phyloP scores from a whole-genome alignment of 2,329 filamentous ascomycete genomes.

The Microthyrium microscopicum region DNA sequence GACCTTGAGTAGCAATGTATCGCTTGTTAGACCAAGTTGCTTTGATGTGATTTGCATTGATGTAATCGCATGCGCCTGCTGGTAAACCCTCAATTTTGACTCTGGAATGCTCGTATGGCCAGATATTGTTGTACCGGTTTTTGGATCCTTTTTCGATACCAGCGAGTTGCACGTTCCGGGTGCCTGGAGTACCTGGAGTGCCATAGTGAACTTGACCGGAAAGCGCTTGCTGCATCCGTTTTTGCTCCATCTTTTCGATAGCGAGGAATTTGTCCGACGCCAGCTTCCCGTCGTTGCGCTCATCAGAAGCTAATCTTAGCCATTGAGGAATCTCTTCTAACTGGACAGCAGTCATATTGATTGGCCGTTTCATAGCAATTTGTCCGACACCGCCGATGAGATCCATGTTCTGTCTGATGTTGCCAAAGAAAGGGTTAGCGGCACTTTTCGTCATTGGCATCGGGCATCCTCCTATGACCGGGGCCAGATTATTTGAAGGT shows the following conservation, averaged over 20 bases:
- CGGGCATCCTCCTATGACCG: conserved; percentile 77
- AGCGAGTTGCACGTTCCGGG: conserved; percentile 52
- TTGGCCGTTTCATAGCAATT: conserved; percentile 43
- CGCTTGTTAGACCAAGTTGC: conserved; percentile 69
- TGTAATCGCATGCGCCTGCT: conserved; percentile 67
- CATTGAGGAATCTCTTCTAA: conserved; percentile 51
- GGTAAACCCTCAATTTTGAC: conserved; percentile 59
- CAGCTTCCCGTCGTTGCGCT: conserved; percentile 55
- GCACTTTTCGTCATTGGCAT: conserved; percentile 55
- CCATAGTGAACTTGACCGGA: conserved; percentile 43
- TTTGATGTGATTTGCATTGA: conserved; percentile 82
- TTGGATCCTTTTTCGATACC: conserved; percentile 90
- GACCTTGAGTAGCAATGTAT: conserved; percentile 92
- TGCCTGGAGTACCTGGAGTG: conserved; percentile 23
- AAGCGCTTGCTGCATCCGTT: conserved; percentile 77
- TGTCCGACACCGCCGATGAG: conserved; percentile 85
- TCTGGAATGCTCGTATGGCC: conserved; percentile 85
- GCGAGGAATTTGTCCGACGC: conserved; percentile 71
- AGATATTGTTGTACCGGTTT: conserved; percentile 95
- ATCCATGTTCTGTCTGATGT: conserved; percentile 94
- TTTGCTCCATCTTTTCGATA: conserved; percentile 73
- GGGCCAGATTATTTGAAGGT: conserved; percentile 37
- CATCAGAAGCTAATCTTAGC: conserved; percentile 53
- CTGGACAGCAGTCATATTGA: conserved; percentile 29
- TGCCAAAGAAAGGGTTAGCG: conserved; percentile 82